A percentile compares a stretch with the other conserved stretches of the same genome.
Conservation (phyloP, 2,329 filamentous ascomycete species). For the Biscogniauxia mediterranea region DNA sequence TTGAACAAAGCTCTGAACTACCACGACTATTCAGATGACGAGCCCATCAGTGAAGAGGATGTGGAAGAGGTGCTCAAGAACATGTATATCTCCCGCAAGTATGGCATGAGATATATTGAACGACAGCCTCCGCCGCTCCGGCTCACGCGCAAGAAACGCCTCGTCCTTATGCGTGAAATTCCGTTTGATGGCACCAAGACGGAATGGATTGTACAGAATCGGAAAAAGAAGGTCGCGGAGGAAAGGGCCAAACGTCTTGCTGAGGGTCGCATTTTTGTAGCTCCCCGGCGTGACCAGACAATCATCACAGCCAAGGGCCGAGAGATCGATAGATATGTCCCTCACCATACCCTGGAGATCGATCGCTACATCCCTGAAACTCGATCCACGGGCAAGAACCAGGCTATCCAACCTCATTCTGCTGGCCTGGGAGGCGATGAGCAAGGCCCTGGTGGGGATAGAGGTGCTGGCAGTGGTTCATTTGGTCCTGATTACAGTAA, state of each 20-base stretch:
- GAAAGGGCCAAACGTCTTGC: background rate
- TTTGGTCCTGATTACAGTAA: background rate
- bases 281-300: background rate
- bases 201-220: constrained; percentile 21
- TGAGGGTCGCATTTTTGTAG: too few species aligned
- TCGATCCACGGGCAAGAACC: background rate
- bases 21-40: constrained; percentile 12
- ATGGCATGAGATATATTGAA: constrained; percentile 27
- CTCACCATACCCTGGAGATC: too few species aligned
- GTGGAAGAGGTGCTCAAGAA: constrained; percentile 22
- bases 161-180: constrained; percentile 24
- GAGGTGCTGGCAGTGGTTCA: background rate
- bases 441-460: background rate
- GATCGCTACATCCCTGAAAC: background rate
- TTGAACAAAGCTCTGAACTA: constrained; percentile 32
- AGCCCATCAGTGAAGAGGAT: constrained; percentile 11
- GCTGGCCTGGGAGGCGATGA: background rate
- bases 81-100: constrained; percentile 25
- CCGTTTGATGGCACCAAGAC: constrained; percentile 22
- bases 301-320: background rate
- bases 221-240: background rate
- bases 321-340: background rate
- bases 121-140: constrained; percentile 14
- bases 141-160: constrained; percentile 29
- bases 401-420: background rate